Base-by-base conservation (phyloP, 2,329 filamentous ascomycete species). In the Sporothrix sp. region DNA sequence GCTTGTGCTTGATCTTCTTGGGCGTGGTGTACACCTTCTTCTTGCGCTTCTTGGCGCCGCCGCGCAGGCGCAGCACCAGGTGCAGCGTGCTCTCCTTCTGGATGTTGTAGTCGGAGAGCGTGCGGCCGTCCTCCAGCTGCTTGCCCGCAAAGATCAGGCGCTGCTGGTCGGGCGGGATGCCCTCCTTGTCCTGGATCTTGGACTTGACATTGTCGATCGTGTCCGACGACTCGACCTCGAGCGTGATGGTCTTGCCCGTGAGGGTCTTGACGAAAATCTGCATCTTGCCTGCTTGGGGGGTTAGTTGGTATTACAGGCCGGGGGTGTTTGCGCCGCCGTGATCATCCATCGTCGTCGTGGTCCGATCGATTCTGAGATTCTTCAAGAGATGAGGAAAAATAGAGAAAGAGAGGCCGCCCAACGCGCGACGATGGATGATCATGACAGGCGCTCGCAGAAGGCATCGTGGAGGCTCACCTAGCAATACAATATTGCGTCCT, bases 1-100 rank as follows among this genome's bases (percentile, higher is more conserved):
- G 86, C 90, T 98, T 98, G 85, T 98, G 93, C 93, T 98, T 98
- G 86, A 98, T 98, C 89, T 98, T 98, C 90, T 98, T 98, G 73
- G 93, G 93, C 68, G 93, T 98, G 72, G 88, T 97, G 87, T 98
- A 98, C 65, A 98, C 93, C 90, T 98, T 98, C 89, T 95, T 95
- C 88, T 98, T 98, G 76, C 94, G 84, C 87, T 97, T 96, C 89
- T 98, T 98, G 71, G 75, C 90, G 74, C 91, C 93, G 81, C 93
- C 93, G 82, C 91, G 93, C 57, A 98, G 89, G 71, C 93, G 88
- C 65, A 98, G 85, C 66, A 98, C 93, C 65, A 97, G 79, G 78
- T 98, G 93, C 62, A 98, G 89, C 66, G 93, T 98, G 63, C 84
- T 90, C 84, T 97, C 91, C 85, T 98, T 98, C 84, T 98, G 93